Conservation (phyloP, 192 early-diverging fungal species). For the Coemansia sp. region DNA sequence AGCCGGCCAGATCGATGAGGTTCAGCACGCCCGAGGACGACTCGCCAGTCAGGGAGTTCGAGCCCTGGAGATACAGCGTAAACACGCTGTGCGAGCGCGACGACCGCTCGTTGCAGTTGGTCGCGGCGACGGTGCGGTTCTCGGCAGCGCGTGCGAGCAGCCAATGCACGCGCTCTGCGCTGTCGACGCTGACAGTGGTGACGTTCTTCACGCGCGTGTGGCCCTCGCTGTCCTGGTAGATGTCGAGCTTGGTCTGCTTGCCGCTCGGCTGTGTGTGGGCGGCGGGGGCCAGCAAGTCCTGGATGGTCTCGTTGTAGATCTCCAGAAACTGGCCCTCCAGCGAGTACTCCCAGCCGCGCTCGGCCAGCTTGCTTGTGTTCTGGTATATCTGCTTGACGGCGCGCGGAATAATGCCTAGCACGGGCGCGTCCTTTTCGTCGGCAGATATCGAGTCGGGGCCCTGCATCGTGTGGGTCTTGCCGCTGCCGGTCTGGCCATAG, state of each 20-base stretch:
- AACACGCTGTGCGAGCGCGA: constrained; percentile 95
- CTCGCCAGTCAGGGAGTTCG: constrained; percentile 74
- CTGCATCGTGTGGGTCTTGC: constrained; percentile 87
- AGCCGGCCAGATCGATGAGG: constrained; percentile 93
- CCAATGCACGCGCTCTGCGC: constrained; percentile 67
- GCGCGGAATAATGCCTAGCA: constrained; percentile 90
- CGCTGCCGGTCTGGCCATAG: constrained; percentile 95
- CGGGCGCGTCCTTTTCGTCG: constrained; percentile 19
- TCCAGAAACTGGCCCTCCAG: constrained; percentile 91
- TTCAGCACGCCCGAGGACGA: constrained; percentile 75
- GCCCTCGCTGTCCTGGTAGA: constrained; percentile 74
- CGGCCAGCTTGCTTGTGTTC: constrained; percentile 62
- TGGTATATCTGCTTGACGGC: constrained; percentile 89
- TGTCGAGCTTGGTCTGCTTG: constrained; percentile 74
- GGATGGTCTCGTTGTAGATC: constrained; percentile 94
- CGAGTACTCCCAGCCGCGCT: constrained; percentile 84
- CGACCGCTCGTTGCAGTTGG: constrained; percentile 89
- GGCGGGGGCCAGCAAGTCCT: constrained; percentile 71
- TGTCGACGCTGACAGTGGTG: constrained; percentile 67
- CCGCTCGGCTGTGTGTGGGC: constrained; percentile 18
- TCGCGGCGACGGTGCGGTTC: constrained; percentile 89
- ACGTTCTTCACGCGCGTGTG: constrained; percentile 79
- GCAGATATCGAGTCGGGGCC: constrained; percentile 52
- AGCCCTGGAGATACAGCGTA: constrained; percentile 74
- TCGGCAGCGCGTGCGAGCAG: constrained; percentile 73